Conservation (phyloP, 371 early-diverging fungal genomes). For the Entomophthora muscae region DNA sequence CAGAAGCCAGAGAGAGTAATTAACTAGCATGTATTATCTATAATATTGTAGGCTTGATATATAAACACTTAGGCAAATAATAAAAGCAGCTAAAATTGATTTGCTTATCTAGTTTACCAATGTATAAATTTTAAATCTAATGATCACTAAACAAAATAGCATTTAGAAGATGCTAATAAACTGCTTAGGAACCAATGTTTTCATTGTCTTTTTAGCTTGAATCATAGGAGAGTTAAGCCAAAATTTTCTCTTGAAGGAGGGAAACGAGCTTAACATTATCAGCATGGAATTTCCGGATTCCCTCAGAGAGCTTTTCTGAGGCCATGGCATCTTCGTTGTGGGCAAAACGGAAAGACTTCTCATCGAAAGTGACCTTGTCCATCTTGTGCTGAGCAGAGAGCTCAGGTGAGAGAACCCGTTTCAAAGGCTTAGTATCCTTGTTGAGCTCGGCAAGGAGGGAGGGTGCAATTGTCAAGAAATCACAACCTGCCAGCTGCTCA, state of each 20-base stretch:
- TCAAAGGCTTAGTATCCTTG: constrained; percentile 34
- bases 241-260: constrained; percentile 38
- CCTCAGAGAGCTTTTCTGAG: constrained; percentile 89
- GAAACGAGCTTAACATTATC: constrained; percentile 74
- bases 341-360: constrained; percentile 84
- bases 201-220: no score
- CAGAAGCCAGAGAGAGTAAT: no score
- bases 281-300: constrained; percentile 88
- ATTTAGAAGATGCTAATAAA: no score
- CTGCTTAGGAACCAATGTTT: no score
- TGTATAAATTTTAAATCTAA: no score
- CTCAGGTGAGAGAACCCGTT: constrained; percentile 49
- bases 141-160: no score
- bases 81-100: no score
- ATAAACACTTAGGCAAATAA: no score
- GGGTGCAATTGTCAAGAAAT: constrained; percentile 92
- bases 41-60: no score
- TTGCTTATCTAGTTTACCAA: no score
- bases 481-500: constrained; percentile 88
- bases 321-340: constrained; percentile 96
- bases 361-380: constrained; percentile 60
- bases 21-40: no score
- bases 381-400: constrained; percentile 19
- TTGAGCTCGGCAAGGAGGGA: constrained; percentile 60
- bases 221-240: neutral